phyloP scores from a whole-genome alignment of 2,329 filamentous ascomycete species.

The Curvularia hawaiiensis region DNA sequence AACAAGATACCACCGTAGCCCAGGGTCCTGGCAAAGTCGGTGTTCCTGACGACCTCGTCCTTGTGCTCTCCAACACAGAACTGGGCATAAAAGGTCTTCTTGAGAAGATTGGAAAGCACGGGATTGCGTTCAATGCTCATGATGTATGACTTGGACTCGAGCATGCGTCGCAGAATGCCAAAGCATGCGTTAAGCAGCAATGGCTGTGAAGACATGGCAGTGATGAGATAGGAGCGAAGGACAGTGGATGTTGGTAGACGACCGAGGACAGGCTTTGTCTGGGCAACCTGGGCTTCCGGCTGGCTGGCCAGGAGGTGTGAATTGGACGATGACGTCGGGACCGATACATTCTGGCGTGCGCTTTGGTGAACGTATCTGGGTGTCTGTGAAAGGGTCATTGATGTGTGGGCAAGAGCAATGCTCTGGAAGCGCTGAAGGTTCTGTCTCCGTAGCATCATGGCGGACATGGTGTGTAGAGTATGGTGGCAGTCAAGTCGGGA shows the following conservation, averaged over 20 bases:
- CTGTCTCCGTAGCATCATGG: conserved; percentile 31
- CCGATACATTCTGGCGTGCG: conserved; percentile 37
- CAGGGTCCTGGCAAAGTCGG: conserved; percentile 71
- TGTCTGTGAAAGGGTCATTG: conserved; percentile 25
- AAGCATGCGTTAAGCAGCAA: conserved; percentile 73
- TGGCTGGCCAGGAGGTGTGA: conserved; percentile 28
- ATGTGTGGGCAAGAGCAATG: conserved; percentile 26
- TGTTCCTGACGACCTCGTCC: conserved; percentile 66
- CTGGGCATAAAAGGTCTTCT: conserved; percentile 86
- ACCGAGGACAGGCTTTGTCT: conserved; percentile 56
- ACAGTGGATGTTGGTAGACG: conserved; percentile 70
- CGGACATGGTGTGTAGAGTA: not conserved
- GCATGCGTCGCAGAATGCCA: conserved; percentile 69
- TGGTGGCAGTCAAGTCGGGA: conserved; percentile 3
- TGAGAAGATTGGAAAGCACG: conserved; percentile 70
- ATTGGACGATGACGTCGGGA: conserved; percentile 26
- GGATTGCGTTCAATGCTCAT: conserved; percentile 79
- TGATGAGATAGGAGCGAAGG: conserved; percentile 72
- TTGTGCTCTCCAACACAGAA: conserved; percentile 85
- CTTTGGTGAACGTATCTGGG: conserved; percentile 40
- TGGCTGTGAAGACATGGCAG: conserved; percentile 71
- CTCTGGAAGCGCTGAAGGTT: conserved; percentile 31
- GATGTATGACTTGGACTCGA: conserved; percentile 68
- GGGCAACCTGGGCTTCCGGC: conserved; percentile 16
- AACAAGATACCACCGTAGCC: conserved; percentile 86